Percentiles rank a stretch among this genome's conserved stretches.
Conservation (phyloP, 805 yeast species). For the Saccharomycopsis vini region DNA sequence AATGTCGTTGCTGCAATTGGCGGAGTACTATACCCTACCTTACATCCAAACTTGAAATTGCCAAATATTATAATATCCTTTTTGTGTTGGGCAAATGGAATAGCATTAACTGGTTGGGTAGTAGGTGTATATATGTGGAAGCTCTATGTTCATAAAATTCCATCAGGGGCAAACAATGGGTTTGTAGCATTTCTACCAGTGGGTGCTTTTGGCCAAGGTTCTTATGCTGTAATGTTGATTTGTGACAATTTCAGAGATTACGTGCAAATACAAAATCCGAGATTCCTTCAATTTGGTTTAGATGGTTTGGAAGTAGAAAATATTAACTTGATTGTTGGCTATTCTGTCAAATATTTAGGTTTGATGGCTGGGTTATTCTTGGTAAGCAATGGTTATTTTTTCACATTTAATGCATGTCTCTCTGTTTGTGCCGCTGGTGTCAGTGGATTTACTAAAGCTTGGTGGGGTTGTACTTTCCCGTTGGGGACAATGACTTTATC, state of each 20-base stretch:
- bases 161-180: conserved; percentile 38
- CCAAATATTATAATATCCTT: conserved; percentile 46
- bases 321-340: conserved; percentile 22
- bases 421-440: conserved; percentile 29
- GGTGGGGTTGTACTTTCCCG: conserved; percentile 90
- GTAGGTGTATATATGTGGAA: conserved; percentile 53
- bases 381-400: conserved; percentile 49
- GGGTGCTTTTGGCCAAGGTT: conserved; percentile 83
- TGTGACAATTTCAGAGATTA: conserved; percentile 34
- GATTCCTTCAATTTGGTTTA: conserved; percentile 8
- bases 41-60: conserved; percentile 39
- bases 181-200: conserved; percentile 70
- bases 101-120: conserved; percentile 47
- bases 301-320: conserved; percentile 18
- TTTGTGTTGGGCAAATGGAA: conserved; percentile 63
- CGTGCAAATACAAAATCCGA: conserved; percentile 19
- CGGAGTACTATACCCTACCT: conserved; percentile 37
- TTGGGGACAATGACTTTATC: conserved; percentile 73
- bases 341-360: conserved; percentile 24
- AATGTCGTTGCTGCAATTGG: conserved; percentile 75
- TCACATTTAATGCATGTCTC: conserved; percentile 37
- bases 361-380: conserved; percentile 36
- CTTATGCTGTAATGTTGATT: conserved; percentile 52
- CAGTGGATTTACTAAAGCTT: conserved; percentile 38
- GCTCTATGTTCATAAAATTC: conserved; percentile 48